Base-by-base conservation (phyloP, 2,329 filamentous ascomycete species). In the Delphinella strobiligena region DNA sequence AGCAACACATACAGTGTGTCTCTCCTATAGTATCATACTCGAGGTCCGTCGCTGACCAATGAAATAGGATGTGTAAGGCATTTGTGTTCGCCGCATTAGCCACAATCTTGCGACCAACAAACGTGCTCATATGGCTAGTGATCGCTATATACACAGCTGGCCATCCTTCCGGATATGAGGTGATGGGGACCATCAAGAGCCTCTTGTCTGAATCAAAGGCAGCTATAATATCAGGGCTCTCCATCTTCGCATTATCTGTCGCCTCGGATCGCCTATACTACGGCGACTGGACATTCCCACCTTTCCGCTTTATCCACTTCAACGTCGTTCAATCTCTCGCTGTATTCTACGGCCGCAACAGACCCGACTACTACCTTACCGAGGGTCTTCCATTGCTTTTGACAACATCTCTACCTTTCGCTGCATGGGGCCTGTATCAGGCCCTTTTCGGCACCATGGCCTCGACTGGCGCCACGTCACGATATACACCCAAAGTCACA, bases 321-420 rank as follows among this genome's bases (percentile, higher is more conserved):
- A 98, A 98, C 62, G 71, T 98, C 40, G 75, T 80, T 15, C 82
- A 93, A 58, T 83, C 82, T 5, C 71, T 98, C 4, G 86, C 91
- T 18, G 75, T 89, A 35, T 96, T 96, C 61, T 98, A 98, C 56
- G 91, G 91, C 16, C 74, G 68, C 35, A 96, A 93, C 61, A 78
- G 85, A 46, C 81, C 81, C 72, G 87, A 95, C 60, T 98, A 96
- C 64, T 98, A 95, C 59, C 62, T 93, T 19, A 81, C 83, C 0
- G 88, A 98, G 61, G 91, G 87, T 4, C 70, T 94, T 18, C 89
- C 91, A 2, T 71, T 96, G 0, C 74, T 95, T 4, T 78, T 91
- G 22, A 94, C 82, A 7, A 88, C 85, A 1, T 78, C 78, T 31
- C 65, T 95, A 2, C 88, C 88, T 0, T 93, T 94, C 55, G 73